phyloP scores from a whole-genome alignment of 495 filamentous ascomycete species.

The Penicillium odoratum region DNA sequence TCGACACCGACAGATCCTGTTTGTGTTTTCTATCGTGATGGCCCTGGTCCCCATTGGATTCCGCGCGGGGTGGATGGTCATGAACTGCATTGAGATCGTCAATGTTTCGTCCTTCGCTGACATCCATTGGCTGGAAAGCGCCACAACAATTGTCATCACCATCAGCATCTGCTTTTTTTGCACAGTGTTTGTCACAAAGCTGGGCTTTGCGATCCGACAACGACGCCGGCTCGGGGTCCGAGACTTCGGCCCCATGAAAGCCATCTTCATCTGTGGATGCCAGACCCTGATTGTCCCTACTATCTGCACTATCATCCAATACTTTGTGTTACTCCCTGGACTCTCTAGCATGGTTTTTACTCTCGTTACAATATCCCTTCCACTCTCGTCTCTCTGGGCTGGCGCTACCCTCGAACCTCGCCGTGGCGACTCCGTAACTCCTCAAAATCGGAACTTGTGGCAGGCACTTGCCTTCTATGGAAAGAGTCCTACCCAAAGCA shows the following conservation, averaged over 20 bases:
- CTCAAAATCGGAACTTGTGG: conserved; percentile 31
- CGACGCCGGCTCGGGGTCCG: conserved; percentile 57
- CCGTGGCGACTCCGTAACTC: conserved; percentile 8
- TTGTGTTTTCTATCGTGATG: conserved; percentile 50
- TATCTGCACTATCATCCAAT: conserved; percentile 69
- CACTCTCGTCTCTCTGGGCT: conserved; percentile 80
- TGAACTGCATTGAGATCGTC: conserved; percentile 56
- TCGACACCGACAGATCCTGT: conserved; percentile 43
- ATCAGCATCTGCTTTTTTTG: conserved; percentile 75
- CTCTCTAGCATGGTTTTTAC: conserved; percentile 63
- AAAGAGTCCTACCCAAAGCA: conserved; percentile 20
- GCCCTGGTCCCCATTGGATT: conserved; percentile 59
- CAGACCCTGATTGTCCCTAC: conserved; percentile 83
- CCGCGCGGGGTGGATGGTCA: conserved; percentile 57
- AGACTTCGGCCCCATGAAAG: conserved; percentile 66
- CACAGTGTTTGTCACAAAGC: conserved; percentile 67
- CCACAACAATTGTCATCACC: conserved; percentile 56
- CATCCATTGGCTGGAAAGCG: conserved; percentile 50
- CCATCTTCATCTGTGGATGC: conserved; percentile 72
- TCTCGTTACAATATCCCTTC: conserved; percentile 70
- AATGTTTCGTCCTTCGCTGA: conserved; percentile 10
- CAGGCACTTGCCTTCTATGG: conserved; percentile 19
- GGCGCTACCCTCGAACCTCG: conserved; percentile 40
- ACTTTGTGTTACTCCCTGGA: conserved; percentile 52
- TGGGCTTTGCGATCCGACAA: conserved; percentile 60